Evolutionary conservation across 2,329 filamentous ascomycete species (phyloP).

Genomic region (Ophiosphaerella korrae): DNA sequence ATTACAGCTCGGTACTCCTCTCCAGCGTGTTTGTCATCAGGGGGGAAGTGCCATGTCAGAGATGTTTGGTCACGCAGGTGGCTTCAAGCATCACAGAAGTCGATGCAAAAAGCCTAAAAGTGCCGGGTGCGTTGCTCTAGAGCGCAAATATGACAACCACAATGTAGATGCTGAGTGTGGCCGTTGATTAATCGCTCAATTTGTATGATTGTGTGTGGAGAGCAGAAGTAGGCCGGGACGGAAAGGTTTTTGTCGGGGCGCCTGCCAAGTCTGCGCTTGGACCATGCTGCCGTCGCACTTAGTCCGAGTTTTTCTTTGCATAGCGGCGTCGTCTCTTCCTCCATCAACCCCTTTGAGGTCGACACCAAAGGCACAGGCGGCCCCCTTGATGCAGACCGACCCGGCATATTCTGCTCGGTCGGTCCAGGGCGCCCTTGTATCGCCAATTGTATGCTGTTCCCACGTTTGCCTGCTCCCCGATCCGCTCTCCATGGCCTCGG

Average conservation of each 20-base stretch:
- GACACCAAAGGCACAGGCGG: not conserved
- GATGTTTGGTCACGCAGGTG: slow-evolving; percentile 48
- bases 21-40: too few relatives aligned
- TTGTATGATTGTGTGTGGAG: slow-evolving; percentile 49
- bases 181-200: slow-evolving; percentile 54
- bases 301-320: slow-evolving; percentile 8
- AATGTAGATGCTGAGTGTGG: slow-evolving; percentile 43
- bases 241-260: slow-evolving; percentile 22
- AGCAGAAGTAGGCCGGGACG: slow-evolving; percentile 16
- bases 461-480: slow-evolving; percentile 59
- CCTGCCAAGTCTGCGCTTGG: slow-evolving; percentile 23
- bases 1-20: too few relatives aligned
- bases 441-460: slow-evolving; percentile 24
- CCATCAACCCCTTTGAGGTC: not conserved
- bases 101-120: slow-evolving; percentile 45
- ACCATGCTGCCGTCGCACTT: slow-evolving; percentile 7
- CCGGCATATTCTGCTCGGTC: slow-evolving; percentile 11
- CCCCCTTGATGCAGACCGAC: slow-evolving; percentile 16
- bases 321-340: slow-evolving; percentile 2
- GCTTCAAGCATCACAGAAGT: slow-evolving; percentile 40
- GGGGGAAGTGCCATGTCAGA: not conserved
- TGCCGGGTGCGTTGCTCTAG: slow-evolving; percentile 43
- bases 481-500: slow-evolving; percentile 52
- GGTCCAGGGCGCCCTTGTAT: slow-evolving; percentile 15
- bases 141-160: slow-evolving; percentile 55